Percentiles rank a stretch among this genome's conserved stretches.
Conservation (phyloP, 495 filamentous ascomycete species). For the Neurospora terricola region DNA sequence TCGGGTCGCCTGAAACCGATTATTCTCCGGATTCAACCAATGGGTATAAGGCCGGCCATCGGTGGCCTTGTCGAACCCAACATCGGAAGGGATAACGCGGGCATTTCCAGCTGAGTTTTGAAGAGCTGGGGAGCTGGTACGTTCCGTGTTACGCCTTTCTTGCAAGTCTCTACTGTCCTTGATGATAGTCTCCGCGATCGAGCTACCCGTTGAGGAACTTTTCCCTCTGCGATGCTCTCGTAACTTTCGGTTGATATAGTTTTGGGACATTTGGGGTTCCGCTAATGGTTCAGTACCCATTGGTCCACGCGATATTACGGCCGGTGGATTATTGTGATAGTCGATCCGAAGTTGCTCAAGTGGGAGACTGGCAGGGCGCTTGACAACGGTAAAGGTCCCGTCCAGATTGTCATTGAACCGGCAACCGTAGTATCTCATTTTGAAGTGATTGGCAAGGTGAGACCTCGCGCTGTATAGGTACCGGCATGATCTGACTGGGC, state of each 20-base stretch:
- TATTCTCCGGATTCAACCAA: conserved; percentile 1
- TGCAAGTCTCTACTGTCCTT: background rate
- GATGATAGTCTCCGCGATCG: background rate
- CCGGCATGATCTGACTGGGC: conserved; percentile 14
- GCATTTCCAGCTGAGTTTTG: background rate
- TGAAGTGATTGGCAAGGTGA: conserved; percentile 12
- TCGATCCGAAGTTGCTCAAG: background rate
- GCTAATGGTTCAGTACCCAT: background rate
- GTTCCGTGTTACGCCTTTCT: background rate
- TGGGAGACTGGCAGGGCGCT: background rate
- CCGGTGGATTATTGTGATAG: background rate
- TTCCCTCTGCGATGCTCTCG: background rate
- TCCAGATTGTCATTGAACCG: conserved; percentile 15
- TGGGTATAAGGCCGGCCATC: conserved; percentile 6
- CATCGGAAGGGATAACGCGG: background rate
- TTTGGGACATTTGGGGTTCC: background rate
- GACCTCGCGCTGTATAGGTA: background rate
- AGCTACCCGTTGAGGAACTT: background rate
- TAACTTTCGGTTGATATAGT: background rate
- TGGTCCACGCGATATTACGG: background rate
- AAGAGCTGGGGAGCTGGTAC: background rate
- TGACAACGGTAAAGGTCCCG: conserved; percentile 8
- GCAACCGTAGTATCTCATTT: conserved; percentile 3
- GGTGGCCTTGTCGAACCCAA: background rate
- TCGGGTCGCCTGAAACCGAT: background rate